A percentile compares a stretch with the other conserved stretches of the same genome.
These are phyloP conservation scores for Aphanomyces stellatus DNA, from an alignment of 352 stramenopile species.

Conservation along the genomic window DNA sequence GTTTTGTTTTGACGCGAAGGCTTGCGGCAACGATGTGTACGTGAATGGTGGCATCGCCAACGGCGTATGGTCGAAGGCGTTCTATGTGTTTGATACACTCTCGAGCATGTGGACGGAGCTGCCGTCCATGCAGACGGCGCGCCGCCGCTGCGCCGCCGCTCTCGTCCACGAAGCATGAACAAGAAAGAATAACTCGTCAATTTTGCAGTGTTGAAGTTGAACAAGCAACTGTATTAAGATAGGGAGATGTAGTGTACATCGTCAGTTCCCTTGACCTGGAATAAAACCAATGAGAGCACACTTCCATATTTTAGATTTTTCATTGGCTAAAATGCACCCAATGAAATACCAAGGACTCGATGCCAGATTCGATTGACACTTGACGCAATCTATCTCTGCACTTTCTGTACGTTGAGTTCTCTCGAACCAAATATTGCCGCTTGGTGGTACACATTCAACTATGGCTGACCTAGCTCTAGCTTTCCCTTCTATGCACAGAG, in stretches of 20 bases:
- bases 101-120: slow-evolving; percentile 11
- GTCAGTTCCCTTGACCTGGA: too few relatives aligned
- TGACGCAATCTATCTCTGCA: too few relatives aligned
- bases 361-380: too few relatives aligned
- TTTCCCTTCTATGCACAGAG: too few relatives aligned
- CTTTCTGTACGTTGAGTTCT: too few relatives aligned
- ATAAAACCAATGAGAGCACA: too few relatives aligned
- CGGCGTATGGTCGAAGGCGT: slow-evolving; percentile 16
- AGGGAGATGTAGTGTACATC: too few relatives aligned
- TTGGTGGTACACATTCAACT: too few relatives aligned
- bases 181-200: neutral
- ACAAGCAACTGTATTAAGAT: too few relatives aligned
- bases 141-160: slow-evolving; percentile 12
- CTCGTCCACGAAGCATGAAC: neutral
- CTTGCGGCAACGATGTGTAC: neutral
- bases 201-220: neutral
- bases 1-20: slow-evolving; percentile 17
- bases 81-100: slow-evolving; percentile 7
- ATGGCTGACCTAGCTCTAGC: too few relatives aligned
- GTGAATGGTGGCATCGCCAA: slow-evolving; percentile 16
- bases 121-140: slow-evolving; percentile 12
- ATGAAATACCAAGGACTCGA: too few relatives aligned
- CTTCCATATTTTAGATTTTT: slow-evolving; percentile 1
- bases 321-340: neutral
- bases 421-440: too few relatives aligned